Conservation (phyloP, 1,284 basidiomycete species). For the Ustilago loliicola region DNA sequence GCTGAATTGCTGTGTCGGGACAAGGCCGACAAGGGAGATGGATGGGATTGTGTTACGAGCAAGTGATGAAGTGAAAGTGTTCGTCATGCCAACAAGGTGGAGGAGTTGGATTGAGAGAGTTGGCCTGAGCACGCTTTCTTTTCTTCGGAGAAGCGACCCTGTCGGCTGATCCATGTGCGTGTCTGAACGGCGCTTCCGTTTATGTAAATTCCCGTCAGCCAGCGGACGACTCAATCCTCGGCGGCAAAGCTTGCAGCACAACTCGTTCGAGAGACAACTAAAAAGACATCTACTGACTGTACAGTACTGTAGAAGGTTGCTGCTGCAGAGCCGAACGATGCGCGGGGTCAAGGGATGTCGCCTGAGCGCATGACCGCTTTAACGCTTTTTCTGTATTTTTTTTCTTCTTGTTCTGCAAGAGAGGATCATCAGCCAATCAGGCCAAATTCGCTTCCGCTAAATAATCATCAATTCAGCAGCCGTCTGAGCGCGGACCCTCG, state of each 20-base stretch:
- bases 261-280: too few species aligned
- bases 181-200: not conserved
- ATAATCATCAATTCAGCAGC: not conserved
- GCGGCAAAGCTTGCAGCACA: too few species aligned
- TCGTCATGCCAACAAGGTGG: constrained; percentile 5
- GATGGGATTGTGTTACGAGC: not conserved
- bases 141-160: constrained; percentile 6
- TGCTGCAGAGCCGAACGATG: not conserved
- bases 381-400: not conserved
- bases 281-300: too few species aligned
- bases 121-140: constrained; percentile 15
- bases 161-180: constrained; percentile 7
- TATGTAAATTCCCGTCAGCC: not conserved
- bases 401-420: not conserved
- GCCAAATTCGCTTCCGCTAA: constrained; percentile 4
- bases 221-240: not conserved
- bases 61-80: not conserved
- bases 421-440: constrained; percentile 8
- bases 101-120: not conserved
- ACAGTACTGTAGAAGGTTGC: not conserved
- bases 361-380: not conserved
- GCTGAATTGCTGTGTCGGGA: not conserved
- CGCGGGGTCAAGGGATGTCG: not conserved
- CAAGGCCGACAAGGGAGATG: not conserved
- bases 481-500: constrained; percentile 13